These are phyloP conservation scores for Ephemerocybe angulata DNA, from an alignment of 768 basidiomycete genomes.

Conservation along the genomic window DNA sequence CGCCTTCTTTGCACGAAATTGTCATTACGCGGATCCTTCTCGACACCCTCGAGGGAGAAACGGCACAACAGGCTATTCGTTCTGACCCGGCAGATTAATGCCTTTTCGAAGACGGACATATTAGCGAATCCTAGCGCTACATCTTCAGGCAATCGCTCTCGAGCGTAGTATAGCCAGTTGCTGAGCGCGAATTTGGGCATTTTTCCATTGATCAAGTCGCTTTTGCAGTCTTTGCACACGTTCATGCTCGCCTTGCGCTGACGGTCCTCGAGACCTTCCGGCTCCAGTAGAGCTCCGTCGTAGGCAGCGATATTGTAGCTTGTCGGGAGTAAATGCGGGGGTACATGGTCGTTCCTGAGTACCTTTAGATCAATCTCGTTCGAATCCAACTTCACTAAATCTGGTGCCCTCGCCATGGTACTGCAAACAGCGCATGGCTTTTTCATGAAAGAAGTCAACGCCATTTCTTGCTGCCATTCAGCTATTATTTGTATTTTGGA, in stretches of 20 bases:
- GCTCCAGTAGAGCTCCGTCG: neutral
- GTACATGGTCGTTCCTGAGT: neutral
- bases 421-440: neutral
- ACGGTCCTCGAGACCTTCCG: neutral
- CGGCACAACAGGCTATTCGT: neutral
- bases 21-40: no score
- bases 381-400: neutral
- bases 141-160: neutral
- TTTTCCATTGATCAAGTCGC: neutral
- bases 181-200: neutral
- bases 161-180: conserved; percentile 4
- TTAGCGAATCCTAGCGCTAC: neutral
- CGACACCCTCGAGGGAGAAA: neutral
- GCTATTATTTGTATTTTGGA: no score
- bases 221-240: neutral
- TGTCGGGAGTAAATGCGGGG: neutral
- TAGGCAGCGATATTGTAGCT: neutral
- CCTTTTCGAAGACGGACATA: neutral
- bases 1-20: no score
- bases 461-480: neutral
- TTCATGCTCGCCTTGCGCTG: neutral
- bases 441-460: neutral
- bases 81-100: neutral
- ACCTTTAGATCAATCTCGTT: neutral
- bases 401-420: neutral